A percentile compares a stretch with the other conserved stretches of the same genome.
phyloP scores from a whole-genome alignment of 2,329 filamentous ascomycete species.

The Coleophoma cylindrospora region DNA sequence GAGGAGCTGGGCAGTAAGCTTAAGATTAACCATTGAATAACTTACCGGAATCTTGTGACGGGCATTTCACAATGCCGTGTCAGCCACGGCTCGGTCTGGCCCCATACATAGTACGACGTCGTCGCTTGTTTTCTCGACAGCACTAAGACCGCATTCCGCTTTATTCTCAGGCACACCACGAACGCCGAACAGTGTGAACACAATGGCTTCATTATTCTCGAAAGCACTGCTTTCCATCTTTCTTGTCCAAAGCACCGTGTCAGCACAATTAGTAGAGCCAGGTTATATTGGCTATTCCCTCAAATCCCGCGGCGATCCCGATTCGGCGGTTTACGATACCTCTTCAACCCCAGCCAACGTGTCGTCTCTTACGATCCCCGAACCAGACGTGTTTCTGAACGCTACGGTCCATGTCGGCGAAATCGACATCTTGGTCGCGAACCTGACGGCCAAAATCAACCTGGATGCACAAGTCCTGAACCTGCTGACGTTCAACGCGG shows the following conservation, averaged over 20 bases:
- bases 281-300: conserved; percentile 54
- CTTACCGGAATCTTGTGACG: too few species aligned
- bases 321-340: conserved; percentile 48
- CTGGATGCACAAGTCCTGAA: conserved; percentile 53
- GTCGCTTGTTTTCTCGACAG: too few species aligned
- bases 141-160: too few species aligned
- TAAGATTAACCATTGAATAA: too few species aligned
- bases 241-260: conserved; percentile 1
- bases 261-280: conserved; percentile 6
- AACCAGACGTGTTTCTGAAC: conserved; percentile 57
- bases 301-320: conserved; percentile 42
- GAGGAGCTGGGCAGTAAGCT: too few species aligned
- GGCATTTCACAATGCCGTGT: too few species aligned
- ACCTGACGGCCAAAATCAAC: conserved; percentile 56
- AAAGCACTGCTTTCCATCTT: neutral
- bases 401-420: conserved; percentile 51
- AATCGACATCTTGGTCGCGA: conserved; percentile 53
- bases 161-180: too few species aligned
- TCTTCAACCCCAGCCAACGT: conserved; percentile 40
- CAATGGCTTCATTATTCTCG: neutral
- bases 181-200: too few species aligned
- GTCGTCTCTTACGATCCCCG: conserved; percentile 31
- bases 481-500: conserved; percentile 55
- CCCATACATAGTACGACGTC: too few species aligned
- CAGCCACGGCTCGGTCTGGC: too few species aligned